Conservation (phyloP, 164 flowering plant species). For the Sedum album region DNA sequence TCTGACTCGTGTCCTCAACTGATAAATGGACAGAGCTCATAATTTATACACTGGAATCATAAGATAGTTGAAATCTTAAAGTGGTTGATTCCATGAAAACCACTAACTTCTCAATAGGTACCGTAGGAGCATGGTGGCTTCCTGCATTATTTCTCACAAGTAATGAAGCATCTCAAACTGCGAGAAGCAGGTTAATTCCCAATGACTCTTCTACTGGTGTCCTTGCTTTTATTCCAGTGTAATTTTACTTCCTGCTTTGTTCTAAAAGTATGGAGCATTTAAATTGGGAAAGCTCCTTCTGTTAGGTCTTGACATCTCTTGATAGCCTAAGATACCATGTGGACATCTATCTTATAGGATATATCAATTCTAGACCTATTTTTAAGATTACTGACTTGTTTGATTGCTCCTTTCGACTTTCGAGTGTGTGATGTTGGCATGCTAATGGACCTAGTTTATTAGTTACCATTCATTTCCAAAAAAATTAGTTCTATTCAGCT, state of each 20-base stretch:
- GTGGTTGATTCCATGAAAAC: neutral
- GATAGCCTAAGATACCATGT: neutral
- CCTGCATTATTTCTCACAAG: neutral
- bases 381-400: neutral
- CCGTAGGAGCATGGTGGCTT: neutral
- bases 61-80: neutral
- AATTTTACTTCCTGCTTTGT: neutral
- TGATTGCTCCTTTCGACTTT: neutral
- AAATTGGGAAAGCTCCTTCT: neutral
- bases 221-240: neutral
- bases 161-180: neutral
- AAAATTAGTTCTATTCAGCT: neutral
- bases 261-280: neutral
- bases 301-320: neutral
- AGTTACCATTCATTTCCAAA: neutral
- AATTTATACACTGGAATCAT: conserved; percentile 1
- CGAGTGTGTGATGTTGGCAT: neutral
- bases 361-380: neutral
- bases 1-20: neutral
- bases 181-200: neutral
- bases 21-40: neutral
- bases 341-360: neutral
- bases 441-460: neutral
- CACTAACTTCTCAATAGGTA: neutral
- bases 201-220: neutral